These are phyloP conservation scores for Fraxinus quadrangulata DNA, from an alignment of 257 asterid genomes.

Conservation along the genomic window DNA sequence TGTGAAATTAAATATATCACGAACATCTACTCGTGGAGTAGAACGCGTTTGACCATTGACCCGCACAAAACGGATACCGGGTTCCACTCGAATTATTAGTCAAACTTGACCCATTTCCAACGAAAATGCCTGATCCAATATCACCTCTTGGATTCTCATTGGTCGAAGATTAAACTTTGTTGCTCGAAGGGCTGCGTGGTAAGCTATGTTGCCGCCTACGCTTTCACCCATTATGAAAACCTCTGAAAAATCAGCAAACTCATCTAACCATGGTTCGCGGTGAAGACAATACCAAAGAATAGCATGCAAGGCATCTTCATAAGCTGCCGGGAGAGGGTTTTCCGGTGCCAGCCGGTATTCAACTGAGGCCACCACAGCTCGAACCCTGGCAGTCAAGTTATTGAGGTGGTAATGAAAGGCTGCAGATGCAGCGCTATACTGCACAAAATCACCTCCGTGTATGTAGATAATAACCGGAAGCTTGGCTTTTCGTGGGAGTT, in stretches of 20 bases:
- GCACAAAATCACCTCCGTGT: constrained; percentile 48
- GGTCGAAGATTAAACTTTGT: constrained; percentile 26
- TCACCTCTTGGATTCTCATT: constrained; percentile 25
- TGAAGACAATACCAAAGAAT: constrained; percentile 34
- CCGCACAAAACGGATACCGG: too few relatives aligned
- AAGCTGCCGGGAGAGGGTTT: constrained; percentile 46
- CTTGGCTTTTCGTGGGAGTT: constrained; percentile 21
- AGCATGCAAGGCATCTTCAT: constrained; percentile 41
- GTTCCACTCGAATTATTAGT: too few relatives aligned
- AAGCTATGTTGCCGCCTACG: constrained; percentile 43
- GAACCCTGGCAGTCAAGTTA: constrained; percentile 35
- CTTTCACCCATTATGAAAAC: constrained; percentile 37
- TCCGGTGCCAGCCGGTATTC: constrained; percentile 50
- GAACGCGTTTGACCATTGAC: too few relatives aligned
- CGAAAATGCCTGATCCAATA: constrained; percentile 37
- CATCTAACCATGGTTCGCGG: constrained; percentile 37
- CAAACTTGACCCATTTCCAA: too few relatives aligned
- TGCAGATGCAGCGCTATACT: too few relatives aligned
- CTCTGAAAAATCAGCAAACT: constrained; percentile 34
- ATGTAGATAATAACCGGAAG: constrained; percentile 39
- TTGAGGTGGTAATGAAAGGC: constrained; percentile 20
- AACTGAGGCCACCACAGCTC: constrained; percentile 39
- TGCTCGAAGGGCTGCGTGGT: constrained; percentile 35
- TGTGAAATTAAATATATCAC: too few relatives aligned
- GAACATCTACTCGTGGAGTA: too few relatives aligned